phyloP scores from a whole-genome alignment of 805 yeast species.

The Saccharomycopsis fibuligera region DNA sequence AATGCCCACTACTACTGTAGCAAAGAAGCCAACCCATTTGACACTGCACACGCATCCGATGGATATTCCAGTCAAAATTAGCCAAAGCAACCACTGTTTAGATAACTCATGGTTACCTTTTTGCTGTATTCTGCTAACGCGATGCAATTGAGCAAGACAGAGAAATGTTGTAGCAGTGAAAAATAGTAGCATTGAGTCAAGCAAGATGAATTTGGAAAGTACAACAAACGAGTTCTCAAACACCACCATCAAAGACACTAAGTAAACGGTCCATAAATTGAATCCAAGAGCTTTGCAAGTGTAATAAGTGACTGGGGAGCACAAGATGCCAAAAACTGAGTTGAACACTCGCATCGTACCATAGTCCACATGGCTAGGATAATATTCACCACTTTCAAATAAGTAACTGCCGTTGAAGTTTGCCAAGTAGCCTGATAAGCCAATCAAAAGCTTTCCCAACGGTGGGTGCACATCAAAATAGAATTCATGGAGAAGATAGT shows the following conservation, averaged over 20 bases:
- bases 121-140: no score
- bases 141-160: slow-evolving; percentile 52
- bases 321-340: slow-evolving; percentile 57
- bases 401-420: slow-evolving; percentile 68
- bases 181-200: slow-evolving; percentile 71
- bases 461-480: slow-evolving; percentile 89
- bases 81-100: slow-evolving; percentile 44
- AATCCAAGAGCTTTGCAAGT: slow-evolving; percentile 58
- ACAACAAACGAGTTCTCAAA: slow-evolving; percentile 66
- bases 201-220: slow-evolving; percentile 64
- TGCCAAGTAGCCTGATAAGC: slow-evolving; percentile 73
- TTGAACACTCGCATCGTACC: slow-evolving; percentile 67
- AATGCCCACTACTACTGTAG: slow-evolving; percentile 54
- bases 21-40: slow-evolving; percentile 78
- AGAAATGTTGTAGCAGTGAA: slow-evolving; percentile 68
- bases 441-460: slow-evolving; percentile 74
- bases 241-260: slow-evolving; percentile 56
- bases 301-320: slow-evolving; percentile 66
- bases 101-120: slow-evolving; percentile 35
- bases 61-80: slow-evolving; percentile 54
- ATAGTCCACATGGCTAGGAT: slow-evolving; percentile 57
- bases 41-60: slow-evolving; percentile 82
- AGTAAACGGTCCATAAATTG: slow-evolving; percentile 45
- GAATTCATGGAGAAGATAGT: slow-evolving; percentile 70
- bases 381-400: slow-evolving; percentile 59